phyloP scores from a whole-genome alignment of 495 filamentous ascomycete genomes.

The Aspergillus mulundensis region DNA sequence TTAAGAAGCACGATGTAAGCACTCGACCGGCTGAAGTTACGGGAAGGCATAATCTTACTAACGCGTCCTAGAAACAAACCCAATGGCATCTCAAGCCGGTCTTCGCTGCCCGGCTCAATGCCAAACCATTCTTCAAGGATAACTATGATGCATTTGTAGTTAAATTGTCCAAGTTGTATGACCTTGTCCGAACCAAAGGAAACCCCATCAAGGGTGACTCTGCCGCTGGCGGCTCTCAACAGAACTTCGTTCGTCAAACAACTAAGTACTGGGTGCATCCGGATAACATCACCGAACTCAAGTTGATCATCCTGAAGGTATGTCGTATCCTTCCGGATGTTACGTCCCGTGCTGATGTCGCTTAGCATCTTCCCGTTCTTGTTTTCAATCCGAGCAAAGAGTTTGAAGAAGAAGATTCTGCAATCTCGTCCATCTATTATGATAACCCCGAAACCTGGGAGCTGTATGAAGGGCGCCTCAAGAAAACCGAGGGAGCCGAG shows the following conservation, averaged over 20 bases:
- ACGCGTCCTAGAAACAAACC: constrained; percentile 96
- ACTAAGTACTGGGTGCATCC: constrained; percentile 99
- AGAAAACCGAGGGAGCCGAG: constrained; percentile 97
- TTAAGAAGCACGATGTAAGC: constrained; percentile 97
- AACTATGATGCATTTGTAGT: constrained; percentile 97
- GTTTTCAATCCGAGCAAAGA: constrained; percentile 98
- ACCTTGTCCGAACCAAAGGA: constrained; percentile 86
- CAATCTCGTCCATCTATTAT: constrained; percentile 97
- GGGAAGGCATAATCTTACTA: too few relatives aligned
- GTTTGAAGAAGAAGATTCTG: constrained; percentile 81
- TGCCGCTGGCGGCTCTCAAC: constrained; percentile 84
- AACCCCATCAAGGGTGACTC: constrained; percentile 90
- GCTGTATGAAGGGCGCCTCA: constrained; percentile 86
- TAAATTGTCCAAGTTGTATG: constrained; percentile 93
- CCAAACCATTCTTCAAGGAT: constrained; percentile 96
- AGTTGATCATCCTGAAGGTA: constrained; percentile 91
- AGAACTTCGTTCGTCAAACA: constrained; percentile 94
- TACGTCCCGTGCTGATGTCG: background rate
- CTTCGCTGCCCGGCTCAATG: constrained; percentile 87
- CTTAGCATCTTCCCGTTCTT: constrained; percentile 83
- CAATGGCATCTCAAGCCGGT: constrained; percentile 89
- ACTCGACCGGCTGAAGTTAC: background rate
- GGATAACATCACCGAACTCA: constrained; percentile 97
- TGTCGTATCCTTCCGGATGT: background rate
- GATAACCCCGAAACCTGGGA: constrained; percentile 93